Evolutionary conservation across 176 grass and related monocot genomes (phyloP), one percentile per base, ranked within the genome.

Genomic region (Zoysia pacifica): DNA sequence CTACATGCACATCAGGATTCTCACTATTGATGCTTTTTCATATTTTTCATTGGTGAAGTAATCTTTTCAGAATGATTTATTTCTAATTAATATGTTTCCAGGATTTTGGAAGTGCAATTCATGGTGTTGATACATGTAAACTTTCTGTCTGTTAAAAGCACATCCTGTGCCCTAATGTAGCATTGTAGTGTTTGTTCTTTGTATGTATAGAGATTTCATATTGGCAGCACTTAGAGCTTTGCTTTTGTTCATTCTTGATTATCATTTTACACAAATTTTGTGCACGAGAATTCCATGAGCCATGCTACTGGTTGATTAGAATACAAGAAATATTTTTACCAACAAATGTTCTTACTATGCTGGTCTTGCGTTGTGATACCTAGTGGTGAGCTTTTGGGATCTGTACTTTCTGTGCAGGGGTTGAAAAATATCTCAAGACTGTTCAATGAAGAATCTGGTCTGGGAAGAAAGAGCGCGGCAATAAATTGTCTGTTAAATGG

Each of bases 21-120:
- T 28, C 28, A 28, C 28, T 28, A 28, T 28, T 28, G 28, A 28
- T 28, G 28, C 28, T 28, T 28, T 28, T 28, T 28, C 28, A 28
- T 28, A 28, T 28, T 28, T 28, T 28, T 28, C 28, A 28, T 28
- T 28, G 28, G 28, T 28, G 28, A 28, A 28, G 28, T 28, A 28
- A 28, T 28, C 28, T 28, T 28, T 28, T 28, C 28, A 28, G 28
- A 28, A 28, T 28, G 28, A 28, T 28, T 28, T 28, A 28, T 28
- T 28, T 28, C 28, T 28, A 28, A 28, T 28, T 28, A 28, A 28
- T 28, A 28, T 72, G 15, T 74, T 72, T 87, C 71, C 96, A 98
- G 96, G 96, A 98, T 85, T 98, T 98, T 89, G 85, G 88, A 66
- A 93, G 92, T 58, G 88, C 81, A 51, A 94, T 98, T 85, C 81